Conservation (phyloP, 164 flowering plant species). For the Macadamia tetraphylla region DNA sequence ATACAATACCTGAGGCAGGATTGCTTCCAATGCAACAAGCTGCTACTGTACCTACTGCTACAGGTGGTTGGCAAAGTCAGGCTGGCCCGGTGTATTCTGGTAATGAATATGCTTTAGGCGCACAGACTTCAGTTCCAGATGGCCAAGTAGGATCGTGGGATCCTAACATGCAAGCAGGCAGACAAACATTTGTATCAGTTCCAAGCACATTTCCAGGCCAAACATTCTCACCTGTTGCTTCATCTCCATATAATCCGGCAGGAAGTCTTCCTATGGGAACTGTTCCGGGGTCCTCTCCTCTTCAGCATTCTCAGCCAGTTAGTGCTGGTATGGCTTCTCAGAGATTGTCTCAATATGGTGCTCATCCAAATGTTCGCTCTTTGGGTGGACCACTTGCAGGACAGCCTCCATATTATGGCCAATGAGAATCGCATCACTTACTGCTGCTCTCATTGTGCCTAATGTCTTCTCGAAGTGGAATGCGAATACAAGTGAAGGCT, state of each 20-base stretch:
- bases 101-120: slow-evolving; percentile 21
- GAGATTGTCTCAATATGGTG: background rate
- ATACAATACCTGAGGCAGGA: slow-evolving; percentile 56
- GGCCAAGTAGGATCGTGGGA: slow-evolving; percentile 48
- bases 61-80: slow-evolving; percentile 48
- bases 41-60: slow-evolving; percentile 25
- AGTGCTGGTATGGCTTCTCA: background rate
- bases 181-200: slow-evolving; percentile 29
- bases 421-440: background rate
- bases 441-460: background rate
- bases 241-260: slow-evolving; percentile 26
- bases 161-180: slow-evolving; percentile 35
- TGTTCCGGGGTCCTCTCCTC: slow-evolving; percentile 24
- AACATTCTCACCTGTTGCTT: slow-evolving; percentile 26
- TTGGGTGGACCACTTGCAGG: background rate
- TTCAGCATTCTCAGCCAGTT: background rate
- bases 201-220: slow-evolving; percentile 47
- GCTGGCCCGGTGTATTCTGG: slow-evolving; percentile 30
- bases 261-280: slow-evolving; percentile 4
- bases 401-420: slow-evolving; percentile 10
- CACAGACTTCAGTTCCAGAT: slow-evolving; percentile 24
- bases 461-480: background rate
- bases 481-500: no score
- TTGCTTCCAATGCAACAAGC: slow-evolving; percentile 41
- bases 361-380: background rate